Base-by-base conservation (phyloP, 345 rosid species). In the Brassica nigra region DNA sequence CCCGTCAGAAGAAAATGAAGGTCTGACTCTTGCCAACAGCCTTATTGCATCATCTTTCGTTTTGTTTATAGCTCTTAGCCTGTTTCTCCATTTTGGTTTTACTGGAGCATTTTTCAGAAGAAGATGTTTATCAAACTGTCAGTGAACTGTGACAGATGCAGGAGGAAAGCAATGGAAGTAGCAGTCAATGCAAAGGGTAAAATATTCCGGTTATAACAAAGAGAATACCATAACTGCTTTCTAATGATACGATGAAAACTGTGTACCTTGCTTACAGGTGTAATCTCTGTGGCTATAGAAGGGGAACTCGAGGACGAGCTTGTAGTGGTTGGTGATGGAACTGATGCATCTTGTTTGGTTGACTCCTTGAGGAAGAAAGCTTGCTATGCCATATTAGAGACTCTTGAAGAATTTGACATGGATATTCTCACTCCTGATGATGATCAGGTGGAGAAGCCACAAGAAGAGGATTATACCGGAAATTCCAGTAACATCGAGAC, bases 271-370 rank as follows among this genome's bases (percentile, higher is more conserved):
- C 11, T 62, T 77, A 33, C 52, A 86, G 88, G 90, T 66, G 87
- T 83, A 36, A 75, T 52, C 12, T 83, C 86, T 1, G 84, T 86
- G 76, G 85, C 81, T 4, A 61, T 87, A 5, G 81, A 84, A 76
- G 88, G 90, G 6, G 76, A 71, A 1, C 71, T 47, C 30, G 66
- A 69, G 54, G 83, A 85, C 9, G 78, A 81, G 42, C 75, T 87
- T 73, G 73, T 79, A 31, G 83, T 87, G 58, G n/a, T 76, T 0
- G 87, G 90, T 20, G 79, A 83, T 0, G 82, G 75, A 6, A 70
- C 86, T 4, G 89, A 87, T 70, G 86, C 84, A 37, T 84, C 80
- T 9, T 33, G 34, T 61, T 79, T 87, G 84, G 80, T 86, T 2
- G 29, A n/a, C 0, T 2, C 64, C 3, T 81, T 85, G 72, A 81